phyloP scores from a whole-genome alignment of 768 basidiomycete genomes.

The Mycena galericulata region DNA sequence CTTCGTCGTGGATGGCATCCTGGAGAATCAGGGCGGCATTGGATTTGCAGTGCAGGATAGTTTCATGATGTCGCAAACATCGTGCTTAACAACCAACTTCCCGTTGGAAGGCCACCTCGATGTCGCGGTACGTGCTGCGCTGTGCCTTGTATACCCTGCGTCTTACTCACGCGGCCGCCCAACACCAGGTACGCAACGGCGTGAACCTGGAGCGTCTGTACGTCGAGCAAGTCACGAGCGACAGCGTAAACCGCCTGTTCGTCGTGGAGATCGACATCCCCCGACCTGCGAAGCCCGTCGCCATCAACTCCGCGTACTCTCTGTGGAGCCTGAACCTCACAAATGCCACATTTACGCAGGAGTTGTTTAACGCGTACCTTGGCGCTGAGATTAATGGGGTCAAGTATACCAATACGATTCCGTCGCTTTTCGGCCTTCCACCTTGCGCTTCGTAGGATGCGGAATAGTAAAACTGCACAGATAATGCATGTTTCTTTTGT shows the following conservation, averaged over 20 bases:
- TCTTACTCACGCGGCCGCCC: neutral
- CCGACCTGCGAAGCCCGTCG: neutral
- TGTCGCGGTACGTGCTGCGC: neutral
- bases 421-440: too few relatives aligned
- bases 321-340: neutral
- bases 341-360: too few relatives aligned
- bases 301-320: neutral
- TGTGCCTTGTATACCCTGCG: too few relatives aligned
- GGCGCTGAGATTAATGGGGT: too few relatives aligned
- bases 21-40: slow-evolving; percentile 5
- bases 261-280: neutral
- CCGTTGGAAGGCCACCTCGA: neutral
- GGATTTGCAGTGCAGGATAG: slow-evolving; percentile 9
- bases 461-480: too few relatives aligned
- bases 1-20: neutral
- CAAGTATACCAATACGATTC: too few relatives aligned
- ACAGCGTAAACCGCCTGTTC: neutral
- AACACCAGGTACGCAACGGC: slow-evolving; percentile 15
- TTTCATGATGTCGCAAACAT: neutral
- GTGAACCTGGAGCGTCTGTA: slow-evolving; percentile 1
- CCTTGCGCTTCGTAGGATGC: too few relatives aligned
- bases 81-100: neutral
- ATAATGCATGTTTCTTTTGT: too few relatives aligned
- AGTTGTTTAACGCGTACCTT: too few relatives aligned
- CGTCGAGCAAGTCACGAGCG: neutral